A percentile compares a stretch with the other conserved stretches of the same genome.
Evolutionary conservation across 2,329 filamentous ascomycete species (phyloP).

Genomic region (Berkeleyomyces rouxiae): DNA sequence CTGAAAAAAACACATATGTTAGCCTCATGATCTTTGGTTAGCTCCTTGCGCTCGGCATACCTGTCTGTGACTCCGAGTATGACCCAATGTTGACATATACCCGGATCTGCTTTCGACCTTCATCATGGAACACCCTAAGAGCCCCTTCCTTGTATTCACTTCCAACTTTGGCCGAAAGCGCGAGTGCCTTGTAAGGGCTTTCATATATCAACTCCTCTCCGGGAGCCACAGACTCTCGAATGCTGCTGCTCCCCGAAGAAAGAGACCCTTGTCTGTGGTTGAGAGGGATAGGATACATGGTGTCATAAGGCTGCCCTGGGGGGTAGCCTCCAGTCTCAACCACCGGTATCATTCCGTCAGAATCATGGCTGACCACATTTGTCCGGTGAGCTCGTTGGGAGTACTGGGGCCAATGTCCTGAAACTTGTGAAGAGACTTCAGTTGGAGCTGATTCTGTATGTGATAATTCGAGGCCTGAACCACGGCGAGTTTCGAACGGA

Average conservation of each 20-base stretch:
- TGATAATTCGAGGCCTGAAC: background rate
- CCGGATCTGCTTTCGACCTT: background rate
- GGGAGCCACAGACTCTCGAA: background rate
- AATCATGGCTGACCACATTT: background rate
- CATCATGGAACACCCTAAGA: background rate
- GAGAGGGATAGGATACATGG: background rate
- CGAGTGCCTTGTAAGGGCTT: background rate
- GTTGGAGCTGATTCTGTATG: background rate
- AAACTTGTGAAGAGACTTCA: background rate
- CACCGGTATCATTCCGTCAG: background rate
- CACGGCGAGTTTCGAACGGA: background rate
- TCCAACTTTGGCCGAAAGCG: background rate
- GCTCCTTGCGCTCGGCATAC: background rate
- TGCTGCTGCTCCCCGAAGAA: background rate
- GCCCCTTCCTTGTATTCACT: background rate
- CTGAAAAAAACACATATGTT: background rate
- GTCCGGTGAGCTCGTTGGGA: background rate
- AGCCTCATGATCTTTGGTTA: background rate
- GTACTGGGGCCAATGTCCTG: background rate
- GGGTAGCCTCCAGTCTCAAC: background rate
- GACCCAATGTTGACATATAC: background rate
- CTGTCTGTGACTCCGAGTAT: background rate
- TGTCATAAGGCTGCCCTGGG: background rate
- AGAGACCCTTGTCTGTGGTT: background rate
- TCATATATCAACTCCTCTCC: slow-evolving; percentile 7